phyloP scores from a whole-genome alignment of 176 grass and related monocot species.

The Pontederia crassipes region DNA sequence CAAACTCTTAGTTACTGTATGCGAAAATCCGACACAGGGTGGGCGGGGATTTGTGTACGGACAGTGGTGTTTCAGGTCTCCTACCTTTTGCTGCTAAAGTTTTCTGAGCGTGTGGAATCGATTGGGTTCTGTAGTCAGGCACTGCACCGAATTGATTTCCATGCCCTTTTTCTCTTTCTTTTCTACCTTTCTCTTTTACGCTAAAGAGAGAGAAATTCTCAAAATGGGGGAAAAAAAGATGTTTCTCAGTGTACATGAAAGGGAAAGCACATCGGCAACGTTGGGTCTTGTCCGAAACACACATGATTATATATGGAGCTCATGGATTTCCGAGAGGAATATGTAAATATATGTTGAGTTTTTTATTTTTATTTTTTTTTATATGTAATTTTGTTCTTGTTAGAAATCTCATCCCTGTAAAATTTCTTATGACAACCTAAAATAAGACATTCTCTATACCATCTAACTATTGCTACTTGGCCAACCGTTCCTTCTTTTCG shows the following conservation, averaged over 20 bases:
- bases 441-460: too few species aligned
- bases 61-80: background rate
- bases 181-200: background rate
- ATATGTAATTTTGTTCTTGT: too few species aligned
- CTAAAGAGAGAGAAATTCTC: background rate
- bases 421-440: too few species aligned
- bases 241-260: background rate
- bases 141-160: background rate
- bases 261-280: background rate
- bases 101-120: background rate
- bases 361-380: too few species aligned
- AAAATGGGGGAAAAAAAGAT: too few species aligned
- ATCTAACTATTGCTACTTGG: too few species aligned
- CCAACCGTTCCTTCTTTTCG: too few species aligned
- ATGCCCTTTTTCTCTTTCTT: too few species aligned
- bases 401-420: too few species aligned
- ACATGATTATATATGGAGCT: background rate
- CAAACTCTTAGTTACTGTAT: background rate
- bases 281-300: background rate
- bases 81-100: background rate
- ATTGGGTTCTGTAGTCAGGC: background rate
- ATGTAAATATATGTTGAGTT: background rate
- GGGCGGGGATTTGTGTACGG: background rate
- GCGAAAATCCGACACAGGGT: background rate
- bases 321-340: background rate